Conservation (phyloP, 192 early-diverging fungal genomes). For the Coemansia umbellata region DNA sequence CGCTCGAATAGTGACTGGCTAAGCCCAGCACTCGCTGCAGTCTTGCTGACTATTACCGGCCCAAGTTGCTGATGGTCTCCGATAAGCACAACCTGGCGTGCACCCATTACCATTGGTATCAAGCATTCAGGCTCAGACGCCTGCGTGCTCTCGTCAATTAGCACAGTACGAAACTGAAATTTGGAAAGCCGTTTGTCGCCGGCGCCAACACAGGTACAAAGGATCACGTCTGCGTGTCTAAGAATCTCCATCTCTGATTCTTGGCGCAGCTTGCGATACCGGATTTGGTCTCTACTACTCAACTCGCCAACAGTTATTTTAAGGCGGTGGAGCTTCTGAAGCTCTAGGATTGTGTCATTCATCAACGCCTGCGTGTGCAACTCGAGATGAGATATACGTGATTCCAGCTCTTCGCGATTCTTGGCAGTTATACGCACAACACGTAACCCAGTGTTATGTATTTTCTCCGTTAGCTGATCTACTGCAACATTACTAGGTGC, state of each 20-base stretch:
- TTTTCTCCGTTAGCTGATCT: constrained; percentile 96
- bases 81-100: constrained; percentile 93
- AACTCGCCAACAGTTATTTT: constrained; percentile 91
- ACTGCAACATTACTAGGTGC: constrained; percentile 99
- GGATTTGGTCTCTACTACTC: constrained; percentile 79
- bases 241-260: constrained; percentile 91
- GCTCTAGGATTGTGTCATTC: constrained; percentile 89
- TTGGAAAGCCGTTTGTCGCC: constrained; percentile 89
- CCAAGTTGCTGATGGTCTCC: constrained; percentile 99
- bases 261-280: constrained; percentile 77
- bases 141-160: constrained; percentile 98
- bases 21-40: constrained; percentile 89
- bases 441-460: constrained; percentile 89
- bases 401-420: constrained; percentile 89
- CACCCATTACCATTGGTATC: constrained; percentile 96
- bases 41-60: constrained; percentile 97
- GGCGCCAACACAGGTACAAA: constrained; percentile 95
- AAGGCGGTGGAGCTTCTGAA: constrained; percentile 87
- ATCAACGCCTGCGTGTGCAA: constrained; percentile 96
- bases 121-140: constrained; percentile 95
- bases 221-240: constrained; percentile 91
- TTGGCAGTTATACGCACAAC: constrained; percentile 94
- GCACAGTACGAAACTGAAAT: constrained; percentile 87
- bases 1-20: constrained; percentile 97
- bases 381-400: constrained; percentile 88